Evolutionary conservation across 345 rosid genomes (phyloP).

Genomic region (Anastatica hierochuntica): DNA sequence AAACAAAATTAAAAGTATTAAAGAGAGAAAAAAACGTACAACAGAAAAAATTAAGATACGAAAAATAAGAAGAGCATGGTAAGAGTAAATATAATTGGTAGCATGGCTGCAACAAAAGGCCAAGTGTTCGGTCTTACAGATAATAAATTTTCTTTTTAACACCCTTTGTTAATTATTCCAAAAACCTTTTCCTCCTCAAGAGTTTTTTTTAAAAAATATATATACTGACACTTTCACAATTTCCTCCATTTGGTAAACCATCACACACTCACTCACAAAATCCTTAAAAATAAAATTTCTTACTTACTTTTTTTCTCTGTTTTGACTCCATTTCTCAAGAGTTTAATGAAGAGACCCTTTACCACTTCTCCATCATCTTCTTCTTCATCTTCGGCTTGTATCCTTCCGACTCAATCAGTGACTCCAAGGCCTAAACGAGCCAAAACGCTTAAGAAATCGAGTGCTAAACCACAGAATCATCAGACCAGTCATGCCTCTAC

Average conservation of each 20-base stretch:
- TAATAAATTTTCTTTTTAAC: background rate
- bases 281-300: too few relatives aligned
- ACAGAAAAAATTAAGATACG: background rate
- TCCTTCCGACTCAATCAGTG: slow-evolving; percentile 5
- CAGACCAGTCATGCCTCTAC: slow-evolving; percentile 25
- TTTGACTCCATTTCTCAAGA: too few relatives aligned
- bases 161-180: slow-evolving; percentile 22
- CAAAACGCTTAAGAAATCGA: slow-evolving; percentile 29
- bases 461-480: slow-evolving; percentile 24
- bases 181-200: background rate
- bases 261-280: background rate
- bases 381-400: slow-evolving; percentile 21
- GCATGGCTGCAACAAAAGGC: slow-evolving; percentile 71
- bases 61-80: slow-evolving; percentile 28
- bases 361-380: slow-evolving; percentile 29
- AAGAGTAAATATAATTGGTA: slow-evolving; percentile 44
- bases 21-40: too few relatives aligned
- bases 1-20: too few relatives aligned
- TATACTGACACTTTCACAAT: slow-evolving; percentile 9
- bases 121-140: slow-evolving; percentile 61
- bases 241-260: slow-evolving; percentile 43
- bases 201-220: too few relatives aligned
- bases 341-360: slow-evolving; percentile 55
- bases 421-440: slow-evolving; percentile 41
- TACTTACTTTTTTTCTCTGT: too few relatives aligned